Base-by-base conservation (phyloP, 345 rosid species). In the Syzygium aqueum region DNA sequence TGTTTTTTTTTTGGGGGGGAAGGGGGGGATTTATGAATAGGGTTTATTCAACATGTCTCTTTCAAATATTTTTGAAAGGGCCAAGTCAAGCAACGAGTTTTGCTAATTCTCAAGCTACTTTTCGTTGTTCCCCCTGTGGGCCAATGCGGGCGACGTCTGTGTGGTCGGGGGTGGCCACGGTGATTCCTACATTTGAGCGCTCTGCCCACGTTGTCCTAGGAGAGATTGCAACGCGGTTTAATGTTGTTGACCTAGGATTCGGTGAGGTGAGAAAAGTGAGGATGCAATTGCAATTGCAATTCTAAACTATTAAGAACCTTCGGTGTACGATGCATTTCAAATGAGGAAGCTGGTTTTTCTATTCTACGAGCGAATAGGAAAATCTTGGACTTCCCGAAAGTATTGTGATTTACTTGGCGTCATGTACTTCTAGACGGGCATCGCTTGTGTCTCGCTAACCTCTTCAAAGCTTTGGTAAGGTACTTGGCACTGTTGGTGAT, bases 401-500 rank as follows among this genome's bases (percentile, higher is more conserved):
- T 27, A 59, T 27, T 59, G 65, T n/a, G 11, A 59, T n/a, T 61
- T 61, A 6, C 73, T 6, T n/a, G n/a, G 73, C 3, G 73, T n/a
- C 73, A 6, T n/a, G 2, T 61, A 28, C 73, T 61, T n/a, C 73
- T 61, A 61, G 10, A 61, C 3, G 37, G 19, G 2, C 19, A 0
- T 7, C 8, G 4, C 4, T 61, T 8, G 73, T 6, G 77, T n/a
- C 10, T 14, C 6, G 43, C 77, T 65, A 57, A 59, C 30, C 63
- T 57, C n/a, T 27, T 59, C 65, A 25, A 27, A 27, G 30, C 65
- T 59, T 59, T 25, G 65, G 1, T 11, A 59, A 59, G 65, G 11
- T 15, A 61, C 28, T n/a, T 61, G 13, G 37, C 0, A 2, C 6
- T 4, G 0, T n/a, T 15, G 17, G 7, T n/a, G 19, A n/a, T 2